Percentiles rank a stretch among this genome's conserved stretches.
phyloP scores from a whole-genome alignment of 2,329 filamentous ascomycete species.

The Cryphonectria parasitica region DNA sequence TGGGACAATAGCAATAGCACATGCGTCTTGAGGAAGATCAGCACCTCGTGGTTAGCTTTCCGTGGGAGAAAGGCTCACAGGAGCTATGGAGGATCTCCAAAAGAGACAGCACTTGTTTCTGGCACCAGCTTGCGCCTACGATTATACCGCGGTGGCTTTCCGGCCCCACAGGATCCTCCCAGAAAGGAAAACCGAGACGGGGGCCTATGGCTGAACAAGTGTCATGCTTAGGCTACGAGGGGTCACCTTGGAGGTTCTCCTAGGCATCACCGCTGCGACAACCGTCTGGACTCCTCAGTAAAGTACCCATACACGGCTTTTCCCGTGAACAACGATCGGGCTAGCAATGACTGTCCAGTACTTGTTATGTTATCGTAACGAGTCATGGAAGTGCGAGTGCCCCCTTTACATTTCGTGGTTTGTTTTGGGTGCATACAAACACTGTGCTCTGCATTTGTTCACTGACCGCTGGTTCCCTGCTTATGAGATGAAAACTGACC shows the following conservation, averaged over 20 bases:
- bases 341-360: not conserved
- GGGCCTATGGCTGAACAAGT: not conserved
- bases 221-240: not conserved
- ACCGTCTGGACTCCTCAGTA: not conserved
- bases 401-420: not conserved
- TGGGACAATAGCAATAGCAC: not conserved
- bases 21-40: not conserved
- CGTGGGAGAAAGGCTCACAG: not conserved
- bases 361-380: not conserved
- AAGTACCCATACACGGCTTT: constrained; percentile 11
- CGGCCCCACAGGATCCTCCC: constrained; percentile 10
- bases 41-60: not conserved
- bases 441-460: not conserved
- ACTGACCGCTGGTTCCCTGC: constrained; percentile 3
- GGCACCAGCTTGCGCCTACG: not conserved
- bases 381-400: constrained; percentile 1
- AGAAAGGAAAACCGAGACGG: constrained; percentile 13
- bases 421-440: not conserved
- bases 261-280: not conserved
- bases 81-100: not conserved
- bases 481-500: not conserved
- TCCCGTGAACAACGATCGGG: not conserved
- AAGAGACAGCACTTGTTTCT: not conserved
- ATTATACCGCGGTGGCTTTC: not conserved
- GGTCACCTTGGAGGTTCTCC: not conserved